These are phyloP conservation scores for Anthracocystis walkeri DNA, from an alignment of 1,284 basidiomycete species.

Conservation along the genomic window DNA sequence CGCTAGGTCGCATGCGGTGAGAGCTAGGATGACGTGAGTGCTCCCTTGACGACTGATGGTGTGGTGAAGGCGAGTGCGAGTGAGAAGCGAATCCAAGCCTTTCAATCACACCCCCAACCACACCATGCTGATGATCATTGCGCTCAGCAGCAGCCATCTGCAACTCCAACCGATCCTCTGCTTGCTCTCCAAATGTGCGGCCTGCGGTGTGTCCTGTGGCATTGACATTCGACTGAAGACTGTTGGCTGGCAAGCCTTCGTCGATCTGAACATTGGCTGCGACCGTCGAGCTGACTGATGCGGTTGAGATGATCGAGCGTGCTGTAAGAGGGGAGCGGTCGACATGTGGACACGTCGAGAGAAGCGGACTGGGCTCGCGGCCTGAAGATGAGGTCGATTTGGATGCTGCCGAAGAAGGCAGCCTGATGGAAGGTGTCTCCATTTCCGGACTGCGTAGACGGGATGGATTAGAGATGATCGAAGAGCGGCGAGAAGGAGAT, in stretches of 20 bases:
- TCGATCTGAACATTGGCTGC: slow-evolving; percentile 47
- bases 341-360: slow-evolving; percentile 15
- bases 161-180: slow-evolving; percentile 40
- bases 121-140: slow-evolving; percentile 50
- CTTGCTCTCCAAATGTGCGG: slow-evolving; percentile 20
- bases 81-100: slow-evolving; percentile 31
- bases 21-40: slow-evolving; percentile 15
- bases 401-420: slow-evolving; percentile 14
- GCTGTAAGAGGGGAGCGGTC: slow-evolving; percentile 28
- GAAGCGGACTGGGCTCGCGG: slow-evolving; percentile 28
- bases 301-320: slow-evolving; percentile 34
- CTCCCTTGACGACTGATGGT: slow-evolving; percentile 3
- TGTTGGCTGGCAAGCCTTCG: slow-evolving; percentile 22
- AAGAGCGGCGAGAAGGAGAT: slow-evolving; percentile 26
- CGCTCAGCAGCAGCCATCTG: slow-evolving; percentile 51
- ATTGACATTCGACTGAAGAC: slow-evolving; percentile 38
- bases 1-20: slow-evolving; percentile 29
- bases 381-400: slow-evolving; percentile 23
- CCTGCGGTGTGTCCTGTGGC: slow-evolving; percentile 39
- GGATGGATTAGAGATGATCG: slow-evolving; percentile 20
- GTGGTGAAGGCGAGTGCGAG: slow-evolving; percentile 12
- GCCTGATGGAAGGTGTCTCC: slow-evolving; percentile 29
- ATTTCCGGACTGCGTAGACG: slow-evolving; percentile 34
- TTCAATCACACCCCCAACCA: slow-evolving; percentile 47
- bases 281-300: slow-evolving; percentile 32